Evolutionary conservation across 2,329 filamentous ascomycete species (phyloP), one percentile per base, ranked within the genome.

Genomic region (Phaeosphaeriaceae sp.): DNA sequence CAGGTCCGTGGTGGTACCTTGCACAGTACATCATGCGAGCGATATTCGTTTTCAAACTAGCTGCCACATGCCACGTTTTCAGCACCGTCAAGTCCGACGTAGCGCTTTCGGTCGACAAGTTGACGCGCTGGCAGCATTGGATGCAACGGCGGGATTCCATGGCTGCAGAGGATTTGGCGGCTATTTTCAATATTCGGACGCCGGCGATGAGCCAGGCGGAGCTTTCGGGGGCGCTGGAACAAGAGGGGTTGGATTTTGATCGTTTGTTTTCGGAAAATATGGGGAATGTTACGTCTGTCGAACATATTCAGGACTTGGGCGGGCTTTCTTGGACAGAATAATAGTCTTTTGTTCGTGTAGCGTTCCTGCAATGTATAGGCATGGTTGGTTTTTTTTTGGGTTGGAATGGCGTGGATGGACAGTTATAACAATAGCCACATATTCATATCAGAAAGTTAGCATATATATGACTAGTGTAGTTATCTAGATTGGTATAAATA

Each of bases 1-100:
- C 43, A 8, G 38, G 38, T 12, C 48, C 48, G 6, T 51, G 48
- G 48, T 51, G 48, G 48, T 47, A 33, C 28, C 33, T 51, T 7
- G 34, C 32, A 13, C 43, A 46, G 20, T 46, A 51, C 20, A 46
- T 51, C 37, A 47, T 47, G 43, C 20, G 38, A 16, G 48, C 48
- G 16, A 33, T 51, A 20, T 18, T 26, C 16, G 39, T 51, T n/a
- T 29, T 46, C 26, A 28, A 40, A 2, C 21, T 42, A 12, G 39
- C 29, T 16, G 33, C 20, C 38, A 38, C 48, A 2, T 15, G n/a
- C 13, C 12, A 34, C 23, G 52, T 40, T 4, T 39, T 45, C 17
- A 46, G 37, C 12, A 42, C 32, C 15, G 23, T 26, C 23, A 37
- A 46, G n/a, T 23, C 48, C n/a, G 35, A 39, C 12, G 16, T 51